Base-by-base conservation (phyloP, 192 early-diverging fungal genomes). In the Entophlyctis luteolus region DNA sequence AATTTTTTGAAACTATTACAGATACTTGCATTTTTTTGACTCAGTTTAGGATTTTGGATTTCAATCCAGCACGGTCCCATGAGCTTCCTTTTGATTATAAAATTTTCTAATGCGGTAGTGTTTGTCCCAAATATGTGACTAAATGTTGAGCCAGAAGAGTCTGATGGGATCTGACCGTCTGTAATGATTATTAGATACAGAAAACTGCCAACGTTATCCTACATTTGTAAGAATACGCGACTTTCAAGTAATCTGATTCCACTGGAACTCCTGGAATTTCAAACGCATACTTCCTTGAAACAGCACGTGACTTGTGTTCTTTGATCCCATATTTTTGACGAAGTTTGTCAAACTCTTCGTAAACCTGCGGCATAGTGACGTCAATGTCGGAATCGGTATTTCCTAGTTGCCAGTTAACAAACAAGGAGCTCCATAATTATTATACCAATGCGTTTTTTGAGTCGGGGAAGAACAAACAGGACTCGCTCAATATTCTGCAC, bases 21-120 rank as follows among this genome's bases (percentile, higher is more conserved):
- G 39, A 35, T 1, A 29, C 46, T 49, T 66, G 87, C 85, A 56
- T 78, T 84, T 8, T 70, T 67, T 31, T 62, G 69, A 37, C 69
- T 79, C 2, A 86, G 63, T 20, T 76, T 68, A 0, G 88, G 81
- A 22, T 90, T 62, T 35, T 74, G 77, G 29, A 97, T 82, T 14
- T 80, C 70, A 0, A 99, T 76, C 98, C 98, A 99, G 59, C 88
- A 90, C 4, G 98, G 98, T 0, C 98, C 98, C 93, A 93, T 98
- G 28, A 99, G 75, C 57, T 92, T 87, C 23, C 95, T 84, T 75
- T 98, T 94, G 25, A 95, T 82, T n/a, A 98, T 71, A 48, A 99
- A 89, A 27, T 91, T 84, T 75, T 99, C 98, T n/a, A 98, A 77
- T 1, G 93, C 89, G 39, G 77, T 86, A 12, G 92, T 93, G 45